A percentile compares a stretch with the other conserved stretches of the same genome.
Conservation (phyloP, 805 yeast genomes). For the Starmerella bombicola region DNA sequence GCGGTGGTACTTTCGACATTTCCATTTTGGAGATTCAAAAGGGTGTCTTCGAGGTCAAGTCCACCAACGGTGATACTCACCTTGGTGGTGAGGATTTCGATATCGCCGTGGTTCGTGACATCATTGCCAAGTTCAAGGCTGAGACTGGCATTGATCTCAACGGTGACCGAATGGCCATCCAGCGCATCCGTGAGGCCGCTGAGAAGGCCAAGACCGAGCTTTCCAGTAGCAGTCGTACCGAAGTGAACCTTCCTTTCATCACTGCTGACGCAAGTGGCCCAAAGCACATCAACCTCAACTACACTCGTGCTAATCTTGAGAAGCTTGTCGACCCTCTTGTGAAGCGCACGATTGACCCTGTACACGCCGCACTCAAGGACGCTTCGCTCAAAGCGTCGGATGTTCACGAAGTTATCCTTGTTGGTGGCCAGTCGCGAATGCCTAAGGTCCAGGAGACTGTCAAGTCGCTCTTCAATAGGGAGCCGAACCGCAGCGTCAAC, state of each 20-base stretch:
- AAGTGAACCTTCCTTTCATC: slow-evolving; percentile 70
- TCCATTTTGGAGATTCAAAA: slow-evolving; percentile 92
- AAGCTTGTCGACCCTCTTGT: slow-evolving; percentile 53
- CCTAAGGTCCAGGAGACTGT: slow-evolving; percentile 75
- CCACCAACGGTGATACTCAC: slow-evolving; percentile 93
- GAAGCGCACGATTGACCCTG: slow-evolving; percentile 61
- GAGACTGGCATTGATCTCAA: slow-evolving; percentile 55
- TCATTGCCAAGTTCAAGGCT: slow-evolving; percentile 65
- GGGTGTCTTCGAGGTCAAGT: slow-evolving; percentile 95
- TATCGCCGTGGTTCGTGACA: slow-evolving; percentile 72
- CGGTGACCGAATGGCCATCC: slow-evolving; percentile 63
- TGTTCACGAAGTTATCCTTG: slow-evolving; percentile 68
- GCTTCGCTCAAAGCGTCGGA: slow-evolving; percentile 55
- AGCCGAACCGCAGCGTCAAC: slow-evolving; percentile 83
- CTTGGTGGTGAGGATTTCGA: slow-evolving; percentile 90
- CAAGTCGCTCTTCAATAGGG: slow-evolving; percentile 62
- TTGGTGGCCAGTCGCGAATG: slow-evolving; percentile 90
- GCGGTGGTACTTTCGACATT: slow-evolving; percentile 98
- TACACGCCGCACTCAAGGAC: slow-evolving; percentile 72
- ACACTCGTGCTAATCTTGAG: slow-evolving; percentile 58
- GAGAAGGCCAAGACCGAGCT: slow-evolving; percentile 84
- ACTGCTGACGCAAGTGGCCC: slow-evolving; percentile 79
- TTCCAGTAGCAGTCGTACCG: slow-evolving; percentile 59
- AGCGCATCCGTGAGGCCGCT: slow-evolving; percentile 77
- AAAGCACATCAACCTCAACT: slow-evolving; percentile 60